Conservation (phyloP, 148 eudicot species). For the Heliamphora exappendiculata region DNA sequence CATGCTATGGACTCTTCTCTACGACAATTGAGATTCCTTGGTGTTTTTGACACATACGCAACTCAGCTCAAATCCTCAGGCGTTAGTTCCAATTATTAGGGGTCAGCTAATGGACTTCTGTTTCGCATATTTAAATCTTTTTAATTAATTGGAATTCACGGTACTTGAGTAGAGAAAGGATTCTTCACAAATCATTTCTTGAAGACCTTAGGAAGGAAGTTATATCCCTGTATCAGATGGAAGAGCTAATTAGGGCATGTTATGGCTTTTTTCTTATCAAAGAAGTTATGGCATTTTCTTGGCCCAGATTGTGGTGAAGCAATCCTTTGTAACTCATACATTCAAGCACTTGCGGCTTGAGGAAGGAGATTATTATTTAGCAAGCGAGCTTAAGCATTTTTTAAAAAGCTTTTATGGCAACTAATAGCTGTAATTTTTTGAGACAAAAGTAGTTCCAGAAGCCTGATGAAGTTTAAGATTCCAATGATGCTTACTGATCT, state of each 20-base stretch:
- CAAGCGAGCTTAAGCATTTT: neutral
- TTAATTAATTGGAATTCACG: neutral
- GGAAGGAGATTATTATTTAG: neutral
- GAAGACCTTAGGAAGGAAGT: neutral
- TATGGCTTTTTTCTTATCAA: neutral
- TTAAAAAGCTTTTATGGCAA: too few species aligned
- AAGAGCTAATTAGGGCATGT: too few species aligned
- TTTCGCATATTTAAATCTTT: neutral
- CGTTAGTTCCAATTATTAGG: neutral
- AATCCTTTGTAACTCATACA: neutral
- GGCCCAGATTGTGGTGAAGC: neutral
- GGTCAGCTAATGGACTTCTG: neutral
- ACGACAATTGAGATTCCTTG: neutral
- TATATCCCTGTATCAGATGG: neutral
- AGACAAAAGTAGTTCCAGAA: neutral
- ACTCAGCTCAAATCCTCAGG: neutral
- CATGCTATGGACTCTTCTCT: too few species aligned
- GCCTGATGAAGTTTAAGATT: neutral
- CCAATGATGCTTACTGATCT: neutral
- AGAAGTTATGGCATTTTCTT: neutral
- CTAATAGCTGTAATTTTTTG: neutral
- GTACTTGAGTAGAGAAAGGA: neutral
- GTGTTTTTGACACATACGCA: neutral
- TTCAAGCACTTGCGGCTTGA: neutral
- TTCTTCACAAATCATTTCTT: neutral